These are phyloP conservation scores for Trichoderma polysporum DNA, from an alignment of 2,329 filamentous ascomycete species.

Conservation along the genomic window DNA sequence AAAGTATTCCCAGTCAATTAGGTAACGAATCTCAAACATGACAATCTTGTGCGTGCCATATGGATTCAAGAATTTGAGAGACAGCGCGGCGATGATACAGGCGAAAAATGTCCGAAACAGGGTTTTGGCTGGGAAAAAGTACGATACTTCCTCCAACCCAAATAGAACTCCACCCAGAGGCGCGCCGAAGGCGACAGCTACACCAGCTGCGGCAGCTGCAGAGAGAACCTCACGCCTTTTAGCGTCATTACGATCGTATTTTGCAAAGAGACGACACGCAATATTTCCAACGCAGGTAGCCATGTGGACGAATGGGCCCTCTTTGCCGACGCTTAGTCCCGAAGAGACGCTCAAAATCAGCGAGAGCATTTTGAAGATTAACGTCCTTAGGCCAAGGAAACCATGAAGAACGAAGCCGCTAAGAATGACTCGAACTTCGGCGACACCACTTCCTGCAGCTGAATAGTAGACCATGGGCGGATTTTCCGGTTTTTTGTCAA, in stretches of 20 bases:
- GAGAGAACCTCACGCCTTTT: conserved; percentile 94
- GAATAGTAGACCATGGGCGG: conserved; percentile 92
- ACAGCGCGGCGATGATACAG: conserved; percentile 88
- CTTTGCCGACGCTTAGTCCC: conserved; percentile 90
- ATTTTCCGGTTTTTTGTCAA: conserved; percentile 37
- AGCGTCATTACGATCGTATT: conserved; percentile 91
- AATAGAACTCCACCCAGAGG: conserved; percentile 87
- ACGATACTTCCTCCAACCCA: conserved; percentile 90
- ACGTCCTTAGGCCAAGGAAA: conserved; percentile 84
- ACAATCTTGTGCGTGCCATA: conserved; percentile 97
- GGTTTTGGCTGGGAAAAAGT: conserved; percentile 97
- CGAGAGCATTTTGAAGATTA: conserved; percentile 80
- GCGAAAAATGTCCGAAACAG: conserved; percentile 98
- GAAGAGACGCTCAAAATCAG: conserved; percentile 88
- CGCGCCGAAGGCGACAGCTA: conserved; percentile 91
- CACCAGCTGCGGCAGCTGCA: conserved; percentile 85
- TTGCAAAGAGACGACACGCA: conserved; percentile 85
- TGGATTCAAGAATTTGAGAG: conserved; percentile 91
- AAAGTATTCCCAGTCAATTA: conserved; percentile 90
- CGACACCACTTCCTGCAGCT: conserved; percentile 91
- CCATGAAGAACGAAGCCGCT: conserved; percentile 96
- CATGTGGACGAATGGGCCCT: conserved; percentile 96
- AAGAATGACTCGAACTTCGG: conserved; percentile 96
- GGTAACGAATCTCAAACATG: conserved; percentile 89
- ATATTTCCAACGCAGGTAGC: conserved; percentile 95